Base-by-base conservation (phyloP, 164 flowering plant genomes). In the Annona cherimola region DNA sequence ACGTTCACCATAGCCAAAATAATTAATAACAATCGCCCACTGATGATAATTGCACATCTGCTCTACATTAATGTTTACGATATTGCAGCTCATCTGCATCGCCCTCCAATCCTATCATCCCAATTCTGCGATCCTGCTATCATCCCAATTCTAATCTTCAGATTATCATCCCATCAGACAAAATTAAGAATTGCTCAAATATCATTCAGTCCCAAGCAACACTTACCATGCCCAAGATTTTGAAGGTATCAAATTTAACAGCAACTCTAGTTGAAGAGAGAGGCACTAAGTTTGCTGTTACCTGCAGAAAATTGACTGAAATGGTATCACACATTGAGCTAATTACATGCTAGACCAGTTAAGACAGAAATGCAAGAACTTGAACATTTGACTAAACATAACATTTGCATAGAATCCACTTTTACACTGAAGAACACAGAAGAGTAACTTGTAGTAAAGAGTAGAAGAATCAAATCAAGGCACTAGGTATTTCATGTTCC, bases 201-300 rank as follows among this genome's bases (percentile, higher is more conserved):
- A 61, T n/a, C 35, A 11, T n/a, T 20, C 18, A 64, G 41, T 39
- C 44, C 6, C 2, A 54, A 43, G 55, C 41, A 45, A 61, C 42
- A 81, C 90, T 81, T 81, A 89, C 98, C 87, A 94, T 74, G 16
- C 97, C 92, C 5, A 68, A 75, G 68, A 94, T 89, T 79, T 90
- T 94, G 84, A 94, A 94, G 45, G 55, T 63, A 76, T 94, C 97
- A 75, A 94, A 92, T 73, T 88, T 81, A n/a, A 94, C 99, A 73
- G 94, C 96, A 69, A 90, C 97, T 78, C 84, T 89, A 73, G 83
- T 87, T 68, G 93, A 59, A 85, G 79, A 90, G 57, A 94, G 77
- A 70, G 99, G 99, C 1, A 83, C 87, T 68, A 94, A 83, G 80
- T 94, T 87, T 70, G 97, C 99, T 46, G 95, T 94, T 6, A 92